Base-by-base conservation (phyloP, 345 rosid genomes). In the Melastoma malabathricum region DNA sequence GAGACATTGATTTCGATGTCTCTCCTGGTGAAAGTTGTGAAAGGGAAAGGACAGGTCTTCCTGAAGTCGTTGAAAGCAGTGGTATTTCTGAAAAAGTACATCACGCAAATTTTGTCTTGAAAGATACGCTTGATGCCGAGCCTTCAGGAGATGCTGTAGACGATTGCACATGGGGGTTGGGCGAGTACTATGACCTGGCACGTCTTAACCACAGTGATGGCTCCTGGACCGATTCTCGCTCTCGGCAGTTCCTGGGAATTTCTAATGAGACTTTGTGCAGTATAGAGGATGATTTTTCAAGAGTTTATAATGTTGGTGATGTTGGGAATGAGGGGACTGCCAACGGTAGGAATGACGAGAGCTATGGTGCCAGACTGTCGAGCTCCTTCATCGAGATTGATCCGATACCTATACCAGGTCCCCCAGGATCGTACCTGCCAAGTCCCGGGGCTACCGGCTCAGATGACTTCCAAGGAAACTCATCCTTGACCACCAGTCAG, bases 341-440 rank as follows among this genome's bases (percentile, higher is more conserved):
- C 58, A 59, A 71, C 23, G 57, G 65, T 13, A 65, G 59, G 19
- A 52, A 64, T 60, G 75, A 71, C 52, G 55, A 70, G 64, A 77
- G 68, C 59, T 62, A 79, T 51, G 77, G 70, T 50, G 66, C 58
- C 31, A 76, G 67, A 31, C 61, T 68, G 59, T 76, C 69, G 57
- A 72, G 65, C 70, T 75, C 72, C 41, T 88, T 76, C 60, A 77
- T 74, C 27, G 96, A 83, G 65, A 86, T 90, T 59, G 98, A 90
- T 69, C 84, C 89, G 7, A 90, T 90, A 64, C 94, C 86, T 29
- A 90, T 90, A 48, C 98, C 98, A 13, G 98, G 98, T 45, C 98
- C 98, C 50, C 98, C 98, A 0, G 98, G 98, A 3, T 90, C 98
- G 16, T 86, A 84, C 73, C 72, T 90, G 72, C 96, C 98, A 0